Percentiles rank a stretch among this genome's conserved stretches.
Conservation (phyloP, 2,329 filamentous ascomycete species). For the Periconia sp. region DNA sequence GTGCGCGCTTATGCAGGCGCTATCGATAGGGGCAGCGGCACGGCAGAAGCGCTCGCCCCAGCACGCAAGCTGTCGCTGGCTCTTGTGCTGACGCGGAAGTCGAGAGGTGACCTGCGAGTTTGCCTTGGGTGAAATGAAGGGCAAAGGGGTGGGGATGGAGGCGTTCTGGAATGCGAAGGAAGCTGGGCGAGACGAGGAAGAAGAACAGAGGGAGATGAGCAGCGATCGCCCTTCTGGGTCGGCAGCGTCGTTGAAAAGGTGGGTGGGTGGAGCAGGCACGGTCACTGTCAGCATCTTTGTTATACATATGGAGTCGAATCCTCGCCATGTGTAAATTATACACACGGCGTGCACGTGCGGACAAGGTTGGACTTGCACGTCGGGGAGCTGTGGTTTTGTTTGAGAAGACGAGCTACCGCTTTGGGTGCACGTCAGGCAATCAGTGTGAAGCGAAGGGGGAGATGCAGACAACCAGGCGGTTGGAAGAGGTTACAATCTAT, state of each 20-base stretch:
- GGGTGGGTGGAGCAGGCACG: not conserved
- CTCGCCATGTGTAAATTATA: too few species aligned
- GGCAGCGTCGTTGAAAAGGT: too few species aligned
- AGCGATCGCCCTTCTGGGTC: too few species aligned
- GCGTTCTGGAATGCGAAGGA: not conserved
- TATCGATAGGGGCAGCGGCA: too few species aligned
- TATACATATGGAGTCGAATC: not conserved
- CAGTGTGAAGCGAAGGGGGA: too few species aligned
- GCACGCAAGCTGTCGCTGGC: not conserved
- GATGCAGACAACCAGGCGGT: too few species aligned
- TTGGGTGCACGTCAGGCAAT: constrained; percentile 1
- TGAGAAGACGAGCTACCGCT: constrained; percentile 1
- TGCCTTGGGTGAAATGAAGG: too few species aligned
- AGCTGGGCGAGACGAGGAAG: too few species aligned
- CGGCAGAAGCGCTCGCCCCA: not conserved
- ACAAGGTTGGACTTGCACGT: not conserved
- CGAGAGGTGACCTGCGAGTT: too few species aligned
- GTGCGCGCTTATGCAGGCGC: constrained; percentile 12
- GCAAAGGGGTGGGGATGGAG: not conserved
- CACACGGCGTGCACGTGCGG: not conserved
- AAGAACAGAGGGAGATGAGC: too few species aligned
- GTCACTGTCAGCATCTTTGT: not conserved
- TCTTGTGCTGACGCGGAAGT: too few species aligned
- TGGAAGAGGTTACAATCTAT: too few species aligned
- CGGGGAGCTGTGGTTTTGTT: constrained; percentile 2